These are phyloP conservation scores for Barnettozyma populi DNA, from an alignment of 805 yeast genomes.

Conservation along the genomic window DNA sequence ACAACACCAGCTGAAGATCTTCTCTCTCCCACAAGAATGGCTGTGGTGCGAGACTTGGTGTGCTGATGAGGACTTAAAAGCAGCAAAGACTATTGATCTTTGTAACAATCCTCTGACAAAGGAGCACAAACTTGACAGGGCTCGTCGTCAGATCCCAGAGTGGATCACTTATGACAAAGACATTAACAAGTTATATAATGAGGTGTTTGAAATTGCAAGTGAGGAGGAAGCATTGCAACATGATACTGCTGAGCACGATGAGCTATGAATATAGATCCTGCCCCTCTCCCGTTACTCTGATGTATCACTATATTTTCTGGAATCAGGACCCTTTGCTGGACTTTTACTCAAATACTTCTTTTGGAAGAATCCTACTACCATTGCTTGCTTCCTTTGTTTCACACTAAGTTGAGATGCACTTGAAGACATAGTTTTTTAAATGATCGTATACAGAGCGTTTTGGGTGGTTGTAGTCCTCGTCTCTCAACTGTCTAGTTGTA, in stretches of 20 bases:
- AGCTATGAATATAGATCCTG: background rate
- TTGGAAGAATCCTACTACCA: too few relatives aligned
- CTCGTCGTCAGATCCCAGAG: slow-evolving; percentile 71
- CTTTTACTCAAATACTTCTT: too few relatives aligned
- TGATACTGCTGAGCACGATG: background rate
- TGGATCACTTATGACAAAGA: slow-evolving; percentile 65
- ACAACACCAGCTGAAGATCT: slow-evolving; percentile 62
- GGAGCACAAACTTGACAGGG: slow-evolving; percentile 72
- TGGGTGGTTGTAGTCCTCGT: too few relatives aligned
- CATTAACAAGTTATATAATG: slow-evolving; percentile 31
- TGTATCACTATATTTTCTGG: background rate
- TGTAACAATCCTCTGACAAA: slow-evolving; percentile 81
- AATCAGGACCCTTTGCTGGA: too few relatives aligned
- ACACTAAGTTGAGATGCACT: too few relatives aligned
- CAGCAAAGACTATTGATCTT: slow-evolving; percentile 75
- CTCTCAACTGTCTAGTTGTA: too few relatives aligned
- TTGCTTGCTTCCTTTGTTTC: too few relatives aligned
- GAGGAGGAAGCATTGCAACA: background rate
- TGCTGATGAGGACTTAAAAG: slow-evolving; percentile 49
- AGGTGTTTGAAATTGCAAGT: slow-evolving; percentile 7
- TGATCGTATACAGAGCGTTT: too few relatives aligned
- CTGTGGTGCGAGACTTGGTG: slow-evolving; percentile 96
- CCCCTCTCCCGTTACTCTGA: background rate
- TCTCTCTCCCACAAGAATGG: slow-evolving; percentile 78
- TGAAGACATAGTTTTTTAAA: too few relatives aligned